Evolutionary conservation across 2,329 filamentous ascomycete genomes (phyloP).

Genomic region (Penicillium sumatraense): DNA sequence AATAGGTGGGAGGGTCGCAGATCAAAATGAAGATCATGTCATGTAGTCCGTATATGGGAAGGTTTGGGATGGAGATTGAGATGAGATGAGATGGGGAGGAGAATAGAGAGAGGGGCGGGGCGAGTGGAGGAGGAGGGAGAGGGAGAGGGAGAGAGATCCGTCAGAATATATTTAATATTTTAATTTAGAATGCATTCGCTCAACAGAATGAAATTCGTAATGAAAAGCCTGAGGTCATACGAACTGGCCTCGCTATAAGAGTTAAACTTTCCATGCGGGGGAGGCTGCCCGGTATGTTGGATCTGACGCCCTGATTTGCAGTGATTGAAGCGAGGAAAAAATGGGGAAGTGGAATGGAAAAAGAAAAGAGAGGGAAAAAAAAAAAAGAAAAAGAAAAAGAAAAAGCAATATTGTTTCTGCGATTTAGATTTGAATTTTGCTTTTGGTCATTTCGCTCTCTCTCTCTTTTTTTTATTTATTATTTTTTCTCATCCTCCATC

Average conservation of each 20-base stretch:
- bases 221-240: constrained; percentile 24
- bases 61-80: background rate
- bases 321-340: constrained; percentile 20
- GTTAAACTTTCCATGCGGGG: constrained; percentile 32
- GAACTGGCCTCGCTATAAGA: constrained; percentile 6
- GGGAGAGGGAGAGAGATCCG: background rate
- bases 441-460: too few species aligned
- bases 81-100: background rate
- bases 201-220: constrained; percentile 23
- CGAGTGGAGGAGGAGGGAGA: background rate
- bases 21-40: constrained; percentile 10
- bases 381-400: background rate
- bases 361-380: background rate
- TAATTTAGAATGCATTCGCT: constrained; percentile 2
- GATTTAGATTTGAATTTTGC: background rate
- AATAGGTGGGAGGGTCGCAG: constrained; percentile 1
- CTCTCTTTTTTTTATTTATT: background rate
- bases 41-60: too few species aligned
- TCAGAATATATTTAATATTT: constrained; percentile 6
- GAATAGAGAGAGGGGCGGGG: background rate
- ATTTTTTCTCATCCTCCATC: background rate
- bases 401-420: constrained; percentile 1
- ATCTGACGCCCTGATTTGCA: constrained; percentile 28
- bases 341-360: background rate
- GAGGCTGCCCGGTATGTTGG: constrained; percentile 30